Evolutionary conservation across 192 early-diverging fungal species (phyloP).

Genomic region (Neocallimastix lanati): DNA sequence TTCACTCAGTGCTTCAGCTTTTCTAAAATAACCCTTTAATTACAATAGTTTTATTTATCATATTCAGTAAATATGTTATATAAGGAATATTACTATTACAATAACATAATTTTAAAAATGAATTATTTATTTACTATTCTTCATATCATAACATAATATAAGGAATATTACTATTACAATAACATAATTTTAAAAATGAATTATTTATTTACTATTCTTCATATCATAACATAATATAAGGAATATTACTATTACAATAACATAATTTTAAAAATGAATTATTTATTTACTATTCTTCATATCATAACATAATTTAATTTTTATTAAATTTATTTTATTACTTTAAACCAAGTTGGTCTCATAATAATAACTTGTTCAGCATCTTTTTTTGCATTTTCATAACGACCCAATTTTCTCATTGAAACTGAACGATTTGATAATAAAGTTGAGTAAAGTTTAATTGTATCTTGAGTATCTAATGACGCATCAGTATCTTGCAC

Average conservation of each 20-base stretch:
- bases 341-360: background rate
- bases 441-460: background rate
- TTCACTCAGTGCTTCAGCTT: constrained; percentile 32
- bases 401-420: background rate
- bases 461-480: background rate
- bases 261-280: too few relatives aligned
- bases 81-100: background rate
- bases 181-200: too few relatives aligned
- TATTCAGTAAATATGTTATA: constrained; percentile 13
- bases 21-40: constrained; percentile 43
- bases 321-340: background rate
- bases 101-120: too few relatives aligned
- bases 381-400: background rate
- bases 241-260: too few relatives aligned
- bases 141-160: too few relatives aligned
- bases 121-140: too few relatives aligned
- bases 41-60: constrained; percentile 10
- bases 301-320: too few relatives aligned
- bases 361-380: background rate
- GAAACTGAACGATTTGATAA: background rate
- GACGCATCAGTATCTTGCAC: background rate
- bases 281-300: too few relatives aligned
- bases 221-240: too few relatives aligned
- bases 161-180: too few relatives aligned
- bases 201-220: too few relatives aligned